phyloP scores from a whole-genome alignment of 495 filamentous ascomycete species.

The Glutinoglossum americanum region DNA sequence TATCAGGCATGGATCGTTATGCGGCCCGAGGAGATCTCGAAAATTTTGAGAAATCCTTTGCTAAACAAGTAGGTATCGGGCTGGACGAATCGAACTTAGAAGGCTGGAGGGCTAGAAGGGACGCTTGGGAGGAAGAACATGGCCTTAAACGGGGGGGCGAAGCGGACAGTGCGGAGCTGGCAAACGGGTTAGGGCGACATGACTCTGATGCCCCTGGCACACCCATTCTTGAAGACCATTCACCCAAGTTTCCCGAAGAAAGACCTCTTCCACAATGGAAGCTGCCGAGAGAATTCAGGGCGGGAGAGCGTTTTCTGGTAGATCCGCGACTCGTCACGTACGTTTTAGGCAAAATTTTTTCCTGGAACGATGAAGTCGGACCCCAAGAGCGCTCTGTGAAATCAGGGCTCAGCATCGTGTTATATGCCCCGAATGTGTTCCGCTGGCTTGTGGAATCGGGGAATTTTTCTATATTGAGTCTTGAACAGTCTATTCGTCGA shows the following conservation, averaged over 20 bases:
- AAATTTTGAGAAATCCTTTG: slow-evolving; percentile 31
- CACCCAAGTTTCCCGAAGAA: background rate
- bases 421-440: slow-evolving; percentile 17
- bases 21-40: slow-evolving; percentile 21
- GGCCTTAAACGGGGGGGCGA: background rate
- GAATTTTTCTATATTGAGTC: slow-evolving; percentile 10
- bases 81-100: background rate
- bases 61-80: slow-evolving; percentile 9
- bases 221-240: background rate
- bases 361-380: slow-evolving; percentile 4
- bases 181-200: background rate
- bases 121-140: slow-evolving; percentile 2
- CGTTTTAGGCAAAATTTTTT: slow-evolving; percentile 32
- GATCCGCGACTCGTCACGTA: slow-evolving; percentile 6
- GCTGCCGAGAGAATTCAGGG: background rate
- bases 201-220: background rate
- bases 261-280: background rate
- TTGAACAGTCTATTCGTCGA: slow-evolving; percentile 10
- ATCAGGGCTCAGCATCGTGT: slow-evolving; percentile 9
- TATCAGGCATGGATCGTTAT: slow-evolving; percentile 21
- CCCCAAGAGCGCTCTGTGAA: slow-evolving; percentile 7
- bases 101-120: background rate
- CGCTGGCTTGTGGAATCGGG: slow-evolving; percentile 16
- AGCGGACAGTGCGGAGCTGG: background rate
- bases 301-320: background rate